Conservation (phyloP, 345 rosid species). For the Heritiera littoralis region DNA sequence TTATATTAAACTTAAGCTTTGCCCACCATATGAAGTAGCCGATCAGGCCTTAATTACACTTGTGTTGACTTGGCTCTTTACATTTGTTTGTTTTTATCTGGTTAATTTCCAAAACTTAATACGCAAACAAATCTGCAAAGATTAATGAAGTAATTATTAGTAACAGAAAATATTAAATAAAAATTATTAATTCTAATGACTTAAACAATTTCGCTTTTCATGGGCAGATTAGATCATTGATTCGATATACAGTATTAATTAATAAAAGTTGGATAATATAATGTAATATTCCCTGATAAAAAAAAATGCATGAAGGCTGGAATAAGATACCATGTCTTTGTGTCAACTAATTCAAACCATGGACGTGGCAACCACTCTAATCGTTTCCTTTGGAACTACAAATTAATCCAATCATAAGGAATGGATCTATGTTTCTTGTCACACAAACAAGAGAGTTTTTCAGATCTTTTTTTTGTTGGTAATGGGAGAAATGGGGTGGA, state of each 20-base stretch:
- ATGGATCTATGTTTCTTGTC: neutral
- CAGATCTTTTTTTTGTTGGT: neutral
- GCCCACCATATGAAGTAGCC: neutral
- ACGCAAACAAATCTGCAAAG: neutral
- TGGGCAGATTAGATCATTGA: neutral
- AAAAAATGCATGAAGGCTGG: slow-evolving; percentile 5
- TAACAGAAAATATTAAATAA: neutral
- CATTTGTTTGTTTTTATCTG: neutral
- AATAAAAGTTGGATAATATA: neutral
- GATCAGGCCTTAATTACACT: neutral
- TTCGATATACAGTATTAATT: neutral
- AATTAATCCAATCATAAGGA: neutral
- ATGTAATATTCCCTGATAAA: slow-evolving; percentile 3
- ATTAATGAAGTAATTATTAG: neutral
- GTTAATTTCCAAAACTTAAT: neutral
- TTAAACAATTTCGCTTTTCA: neutral
- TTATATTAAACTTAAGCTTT: neutral
- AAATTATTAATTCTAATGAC: neutral
- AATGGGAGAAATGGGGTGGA: slow-evolving; percentile 16
- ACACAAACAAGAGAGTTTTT: neutral
- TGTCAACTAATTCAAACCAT: slow-evolving; percentile 34
- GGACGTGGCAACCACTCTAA: slow-evolving; percentile 65
- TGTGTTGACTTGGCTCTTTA: neutral
- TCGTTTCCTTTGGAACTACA: slow-evolving; percentile 10
- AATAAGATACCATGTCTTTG: slow-evolving; percentile 23